Conservation (phyloP, 1,284 basidiomycete genomes). For the Ganoderma boninense region DNA sequence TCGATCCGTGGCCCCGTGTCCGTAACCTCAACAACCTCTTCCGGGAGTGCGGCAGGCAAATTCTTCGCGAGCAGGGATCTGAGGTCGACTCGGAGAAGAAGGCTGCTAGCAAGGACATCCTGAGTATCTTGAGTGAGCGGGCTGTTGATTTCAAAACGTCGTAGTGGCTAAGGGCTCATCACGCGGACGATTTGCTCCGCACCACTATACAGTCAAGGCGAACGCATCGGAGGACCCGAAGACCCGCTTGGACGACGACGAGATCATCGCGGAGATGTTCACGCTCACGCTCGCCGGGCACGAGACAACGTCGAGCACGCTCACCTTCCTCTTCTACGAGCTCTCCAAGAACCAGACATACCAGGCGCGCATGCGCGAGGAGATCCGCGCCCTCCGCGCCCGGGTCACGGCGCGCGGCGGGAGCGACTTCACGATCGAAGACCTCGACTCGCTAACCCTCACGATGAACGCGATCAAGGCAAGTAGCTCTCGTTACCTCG, state of each 20-base stretch:
- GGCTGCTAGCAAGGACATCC: slow-evolving; percentile 42
- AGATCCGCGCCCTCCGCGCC: slow-evolving; percentile 37
- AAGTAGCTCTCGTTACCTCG: neutral
- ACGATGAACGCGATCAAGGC: slow-evolving; percentile 30
- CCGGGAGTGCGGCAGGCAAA: slow-evolving; percentile 29
- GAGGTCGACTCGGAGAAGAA: slow-evolving; percentile 22
- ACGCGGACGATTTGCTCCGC: neutral
- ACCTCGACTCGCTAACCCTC: slow-evolving; percentile 42
- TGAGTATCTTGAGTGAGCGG: slow-evolving; percentile 50
- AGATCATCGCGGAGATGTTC: slow-evolving; percentile 58
- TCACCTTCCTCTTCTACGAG: slow-evolving; percentile 42
- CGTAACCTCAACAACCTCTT: slow-evolving; percentile 33
- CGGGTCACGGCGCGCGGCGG: slow-evolving; percentile 34
- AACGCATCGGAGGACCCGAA: slow-evolving; percentile 55
- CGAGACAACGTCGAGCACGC: slow-evolving; percentile 35
- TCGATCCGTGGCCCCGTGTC: slow-evolving; percentile 37
- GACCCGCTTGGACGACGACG: slow-evolving; percentile 54
- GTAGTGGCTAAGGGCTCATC: neutral
- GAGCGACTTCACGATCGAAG: slow-evolving; percentile 38
- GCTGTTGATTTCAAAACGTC: neutral
- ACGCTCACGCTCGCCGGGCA: slow-evolving; percentile 43
- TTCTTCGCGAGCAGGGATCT: slow-evolving; percentile 32
- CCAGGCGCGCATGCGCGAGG: slow-evolving; percentile 38
- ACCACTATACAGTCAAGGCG: slow-evolving; percentile 53
- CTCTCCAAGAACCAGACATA: slow-evolving; percentile 39